Percentiles rank a stretch among this genome's conserved stretches.
Evolutionary conservation across 164 flowering plant genomes (phyloP).

Genomic region (Sedum album): DNA sequence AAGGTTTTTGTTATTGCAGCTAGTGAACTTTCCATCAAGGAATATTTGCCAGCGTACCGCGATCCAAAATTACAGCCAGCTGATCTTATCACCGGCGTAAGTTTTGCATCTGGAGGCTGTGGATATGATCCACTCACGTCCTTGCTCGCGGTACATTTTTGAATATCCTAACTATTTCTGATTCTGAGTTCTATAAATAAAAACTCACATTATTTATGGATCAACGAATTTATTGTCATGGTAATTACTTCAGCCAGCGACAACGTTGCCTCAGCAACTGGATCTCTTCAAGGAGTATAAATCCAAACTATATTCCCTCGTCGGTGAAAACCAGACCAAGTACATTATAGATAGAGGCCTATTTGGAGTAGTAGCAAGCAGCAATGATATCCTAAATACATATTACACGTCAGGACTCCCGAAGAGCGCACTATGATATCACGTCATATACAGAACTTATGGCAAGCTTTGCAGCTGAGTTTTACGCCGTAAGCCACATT

Average conservation of each 20-base stretch:
- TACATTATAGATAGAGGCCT: background rate
- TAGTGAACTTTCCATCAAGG: slow-evolving; percentile 33
- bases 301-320: slow-evolving; percentile 4
- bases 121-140: slow-evolving; percentile 47
- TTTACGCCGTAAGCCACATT: slow-evolving; percentile 29
- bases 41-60: slow-evolving; percentile 39
- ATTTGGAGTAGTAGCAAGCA: slow-evolving; percentile 29
- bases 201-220: background rate
- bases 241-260: background rate
- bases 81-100: slow-evolving; percentile 51
- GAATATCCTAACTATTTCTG: background rate
- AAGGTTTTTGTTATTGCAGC: slow-evolving; percentile 12
- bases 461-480: slow-evolving; percentile 28
- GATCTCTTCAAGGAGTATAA: slow-evolving; percentile 25
- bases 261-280: slow-evolving; percentile 30
- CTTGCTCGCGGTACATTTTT: slow-evolving; percentile 17
- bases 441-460: slow-evolving; percentile 40
- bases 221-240: background rate
- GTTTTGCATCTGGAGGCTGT: slow-evolving; percentile 51
- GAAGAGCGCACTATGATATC: slow-evolving; percentile 32
- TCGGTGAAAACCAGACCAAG: background rate
- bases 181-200: too few species aligned
- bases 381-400: slow-evolving; percentile 52
- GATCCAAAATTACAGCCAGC: slow-evolving; percentile 23
- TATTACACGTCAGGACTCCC: slow-evolving; percentile 25